phyloP scores from a whole-genome alignment of 768 basidiomycete genomes.

The Naganishia friedmannii region DNA sequence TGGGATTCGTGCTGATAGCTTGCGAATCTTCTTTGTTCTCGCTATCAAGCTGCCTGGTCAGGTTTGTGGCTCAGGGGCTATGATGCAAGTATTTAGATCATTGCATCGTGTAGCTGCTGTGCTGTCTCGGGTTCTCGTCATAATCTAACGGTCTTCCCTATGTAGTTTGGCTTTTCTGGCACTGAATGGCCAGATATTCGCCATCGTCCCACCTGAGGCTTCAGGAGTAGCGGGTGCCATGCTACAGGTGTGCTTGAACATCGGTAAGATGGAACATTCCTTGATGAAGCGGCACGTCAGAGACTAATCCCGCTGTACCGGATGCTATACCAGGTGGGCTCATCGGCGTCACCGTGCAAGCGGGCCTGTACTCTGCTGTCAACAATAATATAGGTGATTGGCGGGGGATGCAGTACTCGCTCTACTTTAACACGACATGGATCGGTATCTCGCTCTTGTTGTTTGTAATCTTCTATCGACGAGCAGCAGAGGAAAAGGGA shows the following conservation, averaged over 20 bases:
- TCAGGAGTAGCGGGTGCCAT: background rate
- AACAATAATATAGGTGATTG: background rate
- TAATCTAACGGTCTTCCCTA: no score
- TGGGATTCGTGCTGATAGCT: no score
- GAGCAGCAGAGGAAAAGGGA: no score
- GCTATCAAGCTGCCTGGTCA: background rate
- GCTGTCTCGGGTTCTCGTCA: no score
- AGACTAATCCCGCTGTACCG: no score
- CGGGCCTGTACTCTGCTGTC: background rate
- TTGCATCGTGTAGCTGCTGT: no score
- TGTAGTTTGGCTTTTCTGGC: background rate
- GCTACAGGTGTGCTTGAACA: constrained; percentile 1
- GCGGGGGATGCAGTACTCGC: constrained; percentile 1
- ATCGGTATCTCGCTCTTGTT: background rate
- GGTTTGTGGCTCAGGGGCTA: background rate
- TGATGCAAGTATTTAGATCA: background rate
- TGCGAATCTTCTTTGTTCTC: no score
- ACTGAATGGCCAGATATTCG: background rate
- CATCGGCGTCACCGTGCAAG: background rate
- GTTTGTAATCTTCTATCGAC: background rate
- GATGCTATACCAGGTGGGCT: background rate
- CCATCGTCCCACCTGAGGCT: background rate
- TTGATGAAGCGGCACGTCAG: no score
- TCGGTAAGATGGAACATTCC: background rate
- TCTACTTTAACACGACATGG: background rate